phyloP scores from a whole-genome alignment of 352 stramenopile genomes.

The Globisporangium splendens region DNA sequence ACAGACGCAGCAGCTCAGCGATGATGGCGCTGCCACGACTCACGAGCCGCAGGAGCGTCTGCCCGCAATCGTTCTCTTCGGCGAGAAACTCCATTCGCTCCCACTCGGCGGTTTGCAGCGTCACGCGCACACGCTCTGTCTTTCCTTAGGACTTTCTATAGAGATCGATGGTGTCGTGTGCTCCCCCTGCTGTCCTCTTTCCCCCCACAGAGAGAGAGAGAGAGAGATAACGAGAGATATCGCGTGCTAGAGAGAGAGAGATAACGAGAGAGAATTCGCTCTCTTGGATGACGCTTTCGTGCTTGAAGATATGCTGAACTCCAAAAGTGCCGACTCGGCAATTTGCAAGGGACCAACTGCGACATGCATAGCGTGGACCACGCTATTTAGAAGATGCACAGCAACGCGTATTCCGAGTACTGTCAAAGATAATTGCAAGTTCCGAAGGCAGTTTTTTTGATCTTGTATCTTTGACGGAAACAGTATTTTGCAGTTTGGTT shows the following conservation, averaged over 20 bases:
- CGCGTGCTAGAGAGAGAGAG: no score
- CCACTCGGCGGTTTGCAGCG: no score
- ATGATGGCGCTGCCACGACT: conserved; percentile 90
- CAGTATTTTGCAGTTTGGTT: no score
- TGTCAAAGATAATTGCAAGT: not conserved
- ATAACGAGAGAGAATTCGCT: not conserved
- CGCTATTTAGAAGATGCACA: not conserved
- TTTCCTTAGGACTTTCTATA: no score
- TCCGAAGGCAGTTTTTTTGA: not conserved
- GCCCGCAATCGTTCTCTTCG: conserved; percentile 93
- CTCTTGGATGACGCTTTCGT: not conserved
- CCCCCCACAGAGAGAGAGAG: not conserved
- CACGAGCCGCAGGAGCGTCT: conserved; percentile 92
- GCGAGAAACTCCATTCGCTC: conserved; percentile 82
- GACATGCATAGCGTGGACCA: not conserved
- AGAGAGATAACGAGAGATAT: no score
- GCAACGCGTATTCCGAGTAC: no score
- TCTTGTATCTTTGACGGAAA: no score
- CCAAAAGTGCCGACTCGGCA: not conserved
- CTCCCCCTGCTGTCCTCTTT: not conserved
- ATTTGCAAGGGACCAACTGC: not conserved
- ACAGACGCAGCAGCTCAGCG: conserved; percentile 90
- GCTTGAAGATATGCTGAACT: conserved; percentile 2
- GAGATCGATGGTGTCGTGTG: no score
- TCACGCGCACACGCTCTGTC: not conserved